Percentiles rank a stretch among this genome's conserved stretches.
phyloP scores from a whole-genome alignment of 2,329 filamentous ascomycete genomes.

The Parastagonospora avenae region DNA sequence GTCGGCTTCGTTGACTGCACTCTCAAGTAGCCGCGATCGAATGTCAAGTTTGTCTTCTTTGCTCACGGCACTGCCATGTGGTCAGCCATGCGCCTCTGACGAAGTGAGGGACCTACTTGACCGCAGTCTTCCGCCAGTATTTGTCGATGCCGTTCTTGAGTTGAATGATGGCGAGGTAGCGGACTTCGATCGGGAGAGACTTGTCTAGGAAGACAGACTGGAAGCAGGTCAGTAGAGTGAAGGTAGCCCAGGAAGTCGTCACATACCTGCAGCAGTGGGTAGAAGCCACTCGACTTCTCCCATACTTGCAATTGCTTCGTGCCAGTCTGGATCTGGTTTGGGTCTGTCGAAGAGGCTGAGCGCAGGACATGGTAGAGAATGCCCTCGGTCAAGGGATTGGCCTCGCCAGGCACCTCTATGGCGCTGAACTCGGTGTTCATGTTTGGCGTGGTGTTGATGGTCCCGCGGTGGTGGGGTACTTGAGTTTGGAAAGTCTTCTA shows the following conservation, averaged over 20 bases:
- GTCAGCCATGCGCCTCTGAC: slow-evolving; percentile 9
- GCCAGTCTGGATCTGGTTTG: slow-evolving; percentile 57
- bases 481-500: not conserved
- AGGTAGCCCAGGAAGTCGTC: not conserved
- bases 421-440: slow-evolving; percentile 42
- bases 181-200: slow-evolving; percentile 74
- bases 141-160: slow-evolving; percentile 96
- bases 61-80: slow-evolving; percentile 57
- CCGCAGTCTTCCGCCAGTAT: slow-evolving; percentile 84
- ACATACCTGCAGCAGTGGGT: slow-evolving; percentile 52
- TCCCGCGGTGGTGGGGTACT: slow-evolving; percentile 20
- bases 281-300: slow-evolving; percentile 56
- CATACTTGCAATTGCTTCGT: slow-evolving; percentile 59
- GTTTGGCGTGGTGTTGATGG: not conserved
- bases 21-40: slow-evolving; percentile 73
- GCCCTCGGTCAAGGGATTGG: slow-evolving; percentile 61
- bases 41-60: slow-evolving; percentile 78
- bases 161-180: slow-evolving; percentile 90
- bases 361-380: slow-evolving; percentile 55
- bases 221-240: slow-evolving; percentile 12
- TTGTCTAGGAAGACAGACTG: slow-evolving; percentile 83
- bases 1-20: slow-evolving; percentile 77
- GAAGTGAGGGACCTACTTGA: slow-evolving; percentile 55
- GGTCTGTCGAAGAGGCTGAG: slow-evolving; percentile 54
- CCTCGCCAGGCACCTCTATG: slow-evolving; percentile 84